Conservation (phyloP, 192 early-diverging fungal species). For the Entophlyctis luteolus region DNA sequence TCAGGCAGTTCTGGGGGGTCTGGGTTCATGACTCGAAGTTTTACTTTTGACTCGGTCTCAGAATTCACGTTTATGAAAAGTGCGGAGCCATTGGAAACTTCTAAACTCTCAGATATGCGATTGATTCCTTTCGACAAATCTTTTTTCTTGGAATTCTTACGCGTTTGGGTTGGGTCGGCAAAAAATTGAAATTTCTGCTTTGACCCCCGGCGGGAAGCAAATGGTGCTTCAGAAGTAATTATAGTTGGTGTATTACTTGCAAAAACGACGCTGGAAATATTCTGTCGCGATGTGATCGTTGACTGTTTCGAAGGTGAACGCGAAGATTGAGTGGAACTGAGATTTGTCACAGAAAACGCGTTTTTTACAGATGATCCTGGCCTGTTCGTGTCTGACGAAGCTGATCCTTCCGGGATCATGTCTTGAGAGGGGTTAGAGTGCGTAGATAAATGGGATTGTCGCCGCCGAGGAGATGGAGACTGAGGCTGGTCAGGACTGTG, state of each 20-base stretch:
- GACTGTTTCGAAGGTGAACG: not conserved
- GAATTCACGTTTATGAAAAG: not conserved
- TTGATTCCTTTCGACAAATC: not conserved
- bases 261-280: too few species aligned
- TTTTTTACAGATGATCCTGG: not conserved
- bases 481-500: not conserved
- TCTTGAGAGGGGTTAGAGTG: too few species aligned
- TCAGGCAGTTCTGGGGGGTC: not conserved
- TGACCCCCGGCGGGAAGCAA: not conserved
- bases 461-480: not conserved
- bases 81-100: not conserved
- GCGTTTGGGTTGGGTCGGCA: not conserved
- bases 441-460: too few species aligned
- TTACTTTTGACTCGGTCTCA: not conserved
- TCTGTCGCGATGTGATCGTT: not conserved
- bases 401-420: too few species aligned
- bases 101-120: not conserved
- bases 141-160: constrained; percentile 13
- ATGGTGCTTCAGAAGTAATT: not conserved
- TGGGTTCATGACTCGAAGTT: not conserved
- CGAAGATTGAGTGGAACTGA: not conserved
- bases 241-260: too few species aligned
- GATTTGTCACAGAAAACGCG: not conserved
- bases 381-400: not conserved
- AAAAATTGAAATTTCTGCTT: not conserved